Evolutionary conservation across 1,284 basidiomycete species (phyloP), one percentile per base, ranked within the genome.

Genomic region (Macrocystidia cucumis): DNA sequence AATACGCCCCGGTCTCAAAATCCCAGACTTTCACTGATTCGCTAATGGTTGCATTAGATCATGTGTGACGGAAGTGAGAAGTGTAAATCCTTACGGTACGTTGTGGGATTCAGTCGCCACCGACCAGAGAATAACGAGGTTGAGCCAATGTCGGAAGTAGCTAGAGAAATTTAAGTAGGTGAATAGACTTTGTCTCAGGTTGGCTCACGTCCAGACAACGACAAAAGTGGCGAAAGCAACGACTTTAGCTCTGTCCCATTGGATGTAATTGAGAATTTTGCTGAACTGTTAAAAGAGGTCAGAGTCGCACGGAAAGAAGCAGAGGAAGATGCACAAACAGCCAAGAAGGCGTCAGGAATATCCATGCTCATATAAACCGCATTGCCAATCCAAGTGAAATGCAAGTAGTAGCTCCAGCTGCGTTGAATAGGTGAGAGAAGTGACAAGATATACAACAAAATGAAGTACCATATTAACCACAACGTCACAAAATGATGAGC

Each of bases 301-400:
- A 16, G 38, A n/a, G 5, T 17, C 17, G 14, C 19, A 30, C 19
- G 9, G 17, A 26, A n/a, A 22, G 13, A 28, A 24, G 9, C 34
- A 17, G 18, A 21, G 34, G 28, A 27, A 28, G 21, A 27, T 9
- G 8, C 23, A 63, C 83, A 47, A 43, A 91, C 89, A 14, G 85
- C 90, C 13, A 98, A 71, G 63, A 87, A 90, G 14, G 78, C 64
- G 54, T 98, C 95, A 2, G 92, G 91, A 21, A 95, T 73, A 63
- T 98, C 95, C 95, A 98, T 98, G 55, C 91, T 95, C 52, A 95
- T 73, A 51, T 88, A 98, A 17, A 98, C 78, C 2, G 91, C 86
- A 44, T 91, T 91, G 9, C 95, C 95, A 35, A 97, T 93, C 46
- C 80, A 66, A 0, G 93, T 97, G 34, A 90, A 44, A 53, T 90